A percentile compares a stretch with the other conserved stretches of the same genome.
Conservation (phyloP, 2,329 filamentous ascomycete species). For the Didymella glomerata region DNA sequence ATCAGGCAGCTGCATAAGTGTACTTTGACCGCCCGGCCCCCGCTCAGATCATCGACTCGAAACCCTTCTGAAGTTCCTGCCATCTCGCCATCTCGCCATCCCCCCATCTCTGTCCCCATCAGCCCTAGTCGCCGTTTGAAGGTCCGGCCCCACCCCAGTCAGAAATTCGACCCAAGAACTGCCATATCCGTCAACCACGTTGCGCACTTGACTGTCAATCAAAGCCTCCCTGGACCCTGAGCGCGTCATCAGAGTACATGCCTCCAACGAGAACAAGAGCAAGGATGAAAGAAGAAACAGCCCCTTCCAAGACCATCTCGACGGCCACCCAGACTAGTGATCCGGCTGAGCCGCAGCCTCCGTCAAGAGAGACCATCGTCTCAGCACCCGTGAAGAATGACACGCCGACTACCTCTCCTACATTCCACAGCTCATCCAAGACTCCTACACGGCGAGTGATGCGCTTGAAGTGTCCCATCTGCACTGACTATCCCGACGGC, state of each 20-base stretch:
- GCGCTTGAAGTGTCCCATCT: slow-evolving; percentile 66
- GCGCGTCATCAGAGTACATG: slow-evolving; percentile 35
- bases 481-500: slow-evolving; percentile 76
- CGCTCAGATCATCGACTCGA: slow-evolving; percentile 38
- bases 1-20: slow-evolving; percentile 46
- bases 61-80: slow-evolving; percentile 33
- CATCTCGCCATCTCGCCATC: slow-evolving; percentile 33
- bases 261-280: slow-evolving; percentile 45
- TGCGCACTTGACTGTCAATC: slow-evolving; percentile 21
- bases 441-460: slow-evolving; percentile 44
- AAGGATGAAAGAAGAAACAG: slow-evolving; percentile 46
- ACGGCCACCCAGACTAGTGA: slow-evolving; percentile 37
- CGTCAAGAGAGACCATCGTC: slow-evolving; percentile 42
- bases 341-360: slow-evolving; percentile 35
- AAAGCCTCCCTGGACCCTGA: slow-evolving; percentile 26
- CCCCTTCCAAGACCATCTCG: slow-evolving; percentile 25
- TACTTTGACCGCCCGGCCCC: slow-evolving; percentile 44
- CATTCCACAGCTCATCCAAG: slow-evolving; percentile 41
- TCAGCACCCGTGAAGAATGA: slow-evolving; percentile 39
- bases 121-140: slow-evolving; percentile 42
- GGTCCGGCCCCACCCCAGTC: slow-evolving; percentile 42
- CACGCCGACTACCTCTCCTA: slow-evolving; percentile 44
- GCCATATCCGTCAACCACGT: slow-evolving; percentile 24
- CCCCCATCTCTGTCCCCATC: slow-evolving; percentile 28
- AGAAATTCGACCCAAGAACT: slow-evolving; percentile 28